A percentile compares a stretch with the other conserved stretches of the same genome.
phyloP scores from a whole-genome alignment of 2,329 filamentous ascomycete genomes.

The Coniosporium tulheliwenetii region DNA sequence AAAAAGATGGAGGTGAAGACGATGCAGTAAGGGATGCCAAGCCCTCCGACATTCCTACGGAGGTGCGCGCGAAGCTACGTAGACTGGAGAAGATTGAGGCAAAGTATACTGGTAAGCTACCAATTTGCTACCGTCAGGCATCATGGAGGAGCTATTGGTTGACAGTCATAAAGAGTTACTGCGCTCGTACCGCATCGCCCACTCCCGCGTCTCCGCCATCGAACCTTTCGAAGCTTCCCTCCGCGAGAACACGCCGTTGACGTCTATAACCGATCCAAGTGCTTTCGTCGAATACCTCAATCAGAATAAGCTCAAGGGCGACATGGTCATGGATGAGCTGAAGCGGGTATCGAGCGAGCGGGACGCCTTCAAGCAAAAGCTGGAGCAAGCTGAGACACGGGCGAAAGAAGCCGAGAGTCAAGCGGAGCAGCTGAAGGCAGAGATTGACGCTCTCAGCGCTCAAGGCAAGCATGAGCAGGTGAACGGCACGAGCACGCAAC shows the following conservation, averaged over 20 bases:
- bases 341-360: constrained; percentile 74
- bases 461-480: not conserved
- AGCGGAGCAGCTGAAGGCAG: constrained; percentile 35
- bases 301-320: constrained; percentile 68
- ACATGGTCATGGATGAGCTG: constrained; percentile 89
- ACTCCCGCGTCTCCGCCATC: constrained; percentile 71
- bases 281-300: constrained; percentile 81
- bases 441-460: not conserved
- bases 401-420: constrained; percentile 48
- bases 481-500: constrained; percentile 13
- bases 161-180: constrained; percentile 51
- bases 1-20: constrained; percentile 11
- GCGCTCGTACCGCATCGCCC: constrained; percentile 81
- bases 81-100: constrained; percentile 83
- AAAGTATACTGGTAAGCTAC: constrained; percentile 58
- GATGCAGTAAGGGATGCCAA: constrained; percentile 17
- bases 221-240: constrained; percentile 87
- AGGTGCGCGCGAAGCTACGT: constrained; percentile 59
- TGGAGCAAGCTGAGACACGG: constrained; percentile 51
- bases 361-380: constrained; percentile 63
- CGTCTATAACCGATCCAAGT: constrained; percentile 71
- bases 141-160: constrained; percentile 1
- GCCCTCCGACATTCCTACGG: constrained; percentile 49
- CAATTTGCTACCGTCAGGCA: constrained; percentile 1
- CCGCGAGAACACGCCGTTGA: constrained; percentile 81